Percentiles rank a stretch among this genome's conserved stretches.
phyloP scores from a whole-genome alignment of 2,329 filamentous ascomycete genomes.

The Colletotrichum tamarilloi region DNA sequence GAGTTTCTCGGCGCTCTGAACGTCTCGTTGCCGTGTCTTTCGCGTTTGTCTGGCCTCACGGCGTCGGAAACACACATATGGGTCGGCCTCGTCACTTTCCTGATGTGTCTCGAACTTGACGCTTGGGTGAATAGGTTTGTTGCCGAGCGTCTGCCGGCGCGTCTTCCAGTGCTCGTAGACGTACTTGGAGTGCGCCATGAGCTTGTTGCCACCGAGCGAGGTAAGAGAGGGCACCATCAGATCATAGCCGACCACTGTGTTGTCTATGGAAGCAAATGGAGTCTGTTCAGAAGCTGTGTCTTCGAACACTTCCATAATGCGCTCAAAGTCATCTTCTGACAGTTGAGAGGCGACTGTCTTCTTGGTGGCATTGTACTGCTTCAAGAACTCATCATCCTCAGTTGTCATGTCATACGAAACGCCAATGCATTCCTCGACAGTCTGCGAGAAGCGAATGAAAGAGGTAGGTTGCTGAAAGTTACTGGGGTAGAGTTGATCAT shows the following conservation, averaged over 20 bases:
- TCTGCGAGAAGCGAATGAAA: constrained; percentile 98
- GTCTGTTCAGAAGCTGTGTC: constrained; percentile 85
- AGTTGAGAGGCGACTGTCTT: constrained; percentile 69
- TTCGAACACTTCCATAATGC: constrained; percentile 95
- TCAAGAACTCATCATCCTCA: constrained; percentile 88
- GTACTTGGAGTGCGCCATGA: constrained; percentile 74
- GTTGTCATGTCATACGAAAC: constrained; percentile 94
- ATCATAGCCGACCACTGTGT: constrained; percentile 82
- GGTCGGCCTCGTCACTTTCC: constrained; percentile 94
- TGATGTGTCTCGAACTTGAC: constrained; percentile 96
- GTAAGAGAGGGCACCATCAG: constrained; percentile 78
- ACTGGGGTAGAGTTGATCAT: constrained; percentile 87
- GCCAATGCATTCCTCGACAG: constrained; percentile 93
- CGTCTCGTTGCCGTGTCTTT: constrained; percentile 94
- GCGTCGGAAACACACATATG: constrained; percentile 97
- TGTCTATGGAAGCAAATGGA: constrained; percentile 90
- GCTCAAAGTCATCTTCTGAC: constrained; percentile 92
- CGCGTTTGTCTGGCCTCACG: constrained; percentile 94
- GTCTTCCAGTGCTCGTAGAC: constrained; percentile 93
- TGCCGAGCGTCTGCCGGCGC: constrained; percentile 73
- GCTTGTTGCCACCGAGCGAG: constrained; percentile 59
- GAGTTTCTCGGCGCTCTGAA: constrained; percentile 93
- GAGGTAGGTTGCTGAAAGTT: constrained; percentile 86
- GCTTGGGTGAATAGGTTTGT: constrained; percentile 78
- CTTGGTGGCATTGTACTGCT: constrained; percentile 83